These are phyloP conservation scores for Xylariomycetidae sp. DNA, from an alignment of 2,329 filamentous ascomycete genomes.

Conservation along the genomic window DNA sequence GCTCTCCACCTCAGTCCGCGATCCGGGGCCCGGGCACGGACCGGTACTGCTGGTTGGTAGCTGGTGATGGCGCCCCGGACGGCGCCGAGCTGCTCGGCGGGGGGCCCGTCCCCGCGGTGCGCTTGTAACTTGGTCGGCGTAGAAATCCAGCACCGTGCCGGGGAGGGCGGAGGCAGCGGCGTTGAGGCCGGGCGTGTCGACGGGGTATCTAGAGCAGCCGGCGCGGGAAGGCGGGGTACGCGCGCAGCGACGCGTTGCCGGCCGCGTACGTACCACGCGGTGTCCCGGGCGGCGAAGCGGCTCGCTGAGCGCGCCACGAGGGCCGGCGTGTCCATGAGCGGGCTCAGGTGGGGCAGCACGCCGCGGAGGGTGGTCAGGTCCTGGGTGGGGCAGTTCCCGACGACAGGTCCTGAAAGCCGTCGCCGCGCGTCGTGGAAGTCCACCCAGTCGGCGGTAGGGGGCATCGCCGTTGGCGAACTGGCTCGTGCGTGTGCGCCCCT, in stretches of 20 bases:
- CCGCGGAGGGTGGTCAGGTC: background rate
- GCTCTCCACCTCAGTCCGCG: background rate
- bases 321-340: background rate
- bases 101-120: background rate
- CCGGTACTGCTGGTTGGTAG: conserved; percentile 1
- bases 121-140: background rate
- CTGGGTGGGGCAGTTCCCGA: background rate
- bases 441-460: no score
- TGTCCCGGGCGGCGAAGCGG: background rate
- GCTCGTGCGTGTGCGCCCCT: no score
- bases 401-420: no score
- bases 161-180: background rate
- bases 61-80: background rate
- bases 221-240: background rate
- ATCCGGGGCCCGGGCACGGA: background rate
- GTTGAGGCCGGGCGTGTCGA: background rate
- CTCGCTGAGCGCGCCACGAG: background rate
- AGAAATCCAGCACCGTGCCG: background rate
- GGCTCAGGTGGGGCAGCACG: background rate
- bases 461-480: no score
- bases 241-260: background rate
- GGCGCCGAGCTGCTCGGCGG: background rate
- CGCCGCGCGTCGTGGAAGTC: no score
- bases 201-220: background rate
- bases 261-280: background rate